Evolutionary conservation across 495 filamentous ascomycete genomes (phyloP), one percentile per base, ranked within the genome.

Genomic region (Penicillium bialowiezense): DNA sequence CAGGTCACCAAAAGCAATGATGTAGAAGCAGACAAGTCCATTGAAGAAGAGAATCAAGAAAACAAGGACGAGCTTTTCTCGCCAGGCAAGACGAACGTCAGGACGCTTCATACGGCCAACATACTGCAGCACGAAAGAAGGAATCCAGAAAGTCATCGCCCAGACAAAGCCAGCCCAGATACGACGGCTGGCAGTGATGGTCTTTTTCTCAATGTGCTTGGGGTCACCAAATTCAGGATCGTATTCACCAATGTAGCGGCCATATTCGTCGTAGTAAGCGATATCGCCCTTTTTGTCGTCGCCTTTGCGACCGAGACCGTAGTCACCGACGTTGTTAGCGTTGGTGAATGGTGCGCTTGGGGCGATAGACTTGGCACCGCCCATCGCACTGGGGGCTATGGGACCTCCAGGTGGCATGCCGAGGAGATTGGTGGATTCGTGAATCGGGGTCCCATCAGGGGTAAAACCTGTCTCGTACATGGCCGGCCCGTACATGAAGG

Each of bases 41-140:
- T 98, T 98, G 54, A 96, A 69, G 24, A 97, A 55, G 18, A 89
- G 62, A 52, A 98, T 97, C 48, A 96, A 49, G 26, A 86, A 68
- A 20, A 89, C 79, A 8, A 98, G 75, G 5, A 96, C 84, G 32
- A 98, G 31, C 69, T 98, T 98, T 58, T 98, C 93, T 63, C 92
- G 76, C 93, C 93, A 98, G 5, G 93, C 93, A 82, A 97, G 87
- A 1, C 93, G 87, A 34, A 98, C 88, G 69, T 98, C 93, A 1
- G 93, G 93, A 34, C 93, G 84, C 70, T 96, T 96, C 93, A 97
- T 98, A 15, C 93, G 86, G 14, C 93, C 93, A 52, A 97, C 56
- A 43, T 79, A 86, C n/a, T 75, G 75, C 2, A 98, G 79, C 1
- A 84, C 42, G 41, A 90, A 90, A 2, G 91, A 96, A 1, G 93